Evolutionary conservation across 805 yeast genomes (phyloP), one percentile per base, ranked within the genome.

Genomic region (Suhomyces sp.): DNA sequence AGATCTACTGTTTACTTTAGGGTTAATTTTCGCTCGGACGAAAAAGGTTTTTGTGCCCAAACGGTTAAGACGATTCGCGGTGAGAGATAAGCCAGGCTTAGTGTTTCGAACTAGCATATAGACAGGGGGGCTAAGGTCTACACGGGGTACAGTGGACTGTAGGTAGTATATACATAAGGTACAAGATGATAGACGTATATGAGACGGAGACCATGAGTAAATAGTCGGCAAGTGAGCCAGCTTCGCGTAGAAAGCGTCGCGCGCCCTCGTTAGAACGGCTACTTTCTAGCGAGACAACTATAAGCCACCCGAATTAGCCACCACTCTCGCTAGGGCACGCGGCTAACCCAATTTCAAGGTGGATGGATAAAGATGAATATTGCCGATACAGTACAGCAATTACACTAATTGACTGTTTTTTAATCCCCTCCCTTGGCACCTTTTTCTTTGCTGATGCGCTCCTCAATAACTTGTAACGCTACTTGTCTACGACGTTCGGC

Each of bases 401-500:
- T 31, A 17, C 35, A 6, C 35, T n/a, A 29, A 6, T 31, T 2
- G 13, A 12, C 13, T n/a, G 4, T n/a, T 31, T 6, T n/a, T 31
- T 37, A 37, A 19, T 37, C 41, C 8, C 41, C 41, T 15, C 41
- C 41, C 19, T 37, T 37, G 22, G 41, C 41, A 37, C 41, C 41
- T n/a, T 37, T 37, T 37, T 62, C 69, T 50, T 62, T 66, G 53
- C 60, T 66, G 47, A 81, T 79, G 59, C 87, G 73, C 56, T 86
- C 89, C 60, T 86, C 90, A 47, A 87, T 72, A 15, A 86, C 89
- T 63, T 86, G 87, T 52, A 87, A 68, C 1, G 93, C 93, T 41
- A 86, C 83, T 63, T 85, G 89, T 69, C 89, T 80, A 68, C 92
- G 81, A 67, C 93, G 79, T 60, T 87, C 92, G 19, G 89, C 89